A percentile compares a stretch with the other conserved stretches of the same genome.
Evolutionary conservation across 306 rosid genomes (phyloP).

Genomic region (Quercus parvula): DNA sequence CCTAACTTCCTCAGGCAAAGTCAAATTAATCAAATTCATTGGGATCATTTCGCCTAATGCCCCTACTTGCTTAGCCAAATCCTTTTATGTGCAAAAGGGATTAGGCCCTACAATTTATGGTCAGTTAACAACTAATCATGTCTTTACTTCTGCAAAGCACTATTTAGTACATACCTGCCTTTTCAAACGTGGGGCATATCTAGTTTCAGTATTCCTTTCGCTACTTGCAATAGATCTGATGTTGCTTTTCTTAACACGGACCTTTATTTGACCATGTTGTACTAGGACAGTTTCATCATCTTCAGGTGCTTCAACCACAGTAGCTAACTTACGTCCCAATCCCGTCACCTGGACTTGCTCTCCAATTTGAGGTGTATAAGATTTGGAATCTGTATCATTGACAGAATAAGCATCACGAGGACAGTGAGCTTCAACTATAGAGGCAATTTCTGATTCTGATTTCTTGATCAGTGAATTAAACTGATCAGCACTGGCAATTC

Average conservation of each 20-base stretch:
- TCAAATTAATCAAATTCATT: background rate
- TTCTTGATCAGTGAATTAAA: conserved; percentile 59
- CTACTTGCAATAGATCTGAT: conserved; percentile 47
- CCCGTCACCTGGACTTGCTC: conserved; percentile 67
- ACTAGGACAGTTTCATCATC: conserved; percentile 67
- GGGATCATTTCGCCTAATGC: background rate
- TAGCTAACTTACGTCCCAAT: conserved; percentile 74
- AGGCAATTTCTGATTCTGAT: conserved; percentile 69
- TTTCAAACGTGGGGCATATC: conserved; percentile 36
- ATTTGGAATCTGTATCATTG: conserved; percentile 31
- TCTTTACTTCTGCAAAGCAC: background rate
- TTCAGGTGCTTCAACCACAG: conserved; percentile 61
- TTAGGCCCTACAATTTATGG: conserved; percentile 1
- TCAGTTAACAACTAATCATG: conserved; percentile 7
- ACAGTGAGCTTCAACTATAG: conserved; percentile 56
- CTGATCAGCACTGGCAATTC: conserved; percentile 42
- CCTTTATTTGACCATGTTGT: conserved; percentile 83
- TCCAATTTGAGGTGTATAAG: conserved; percentile 65
- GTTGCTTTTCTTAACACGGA: conserved; percentile 72
- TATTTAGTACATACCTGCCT: conserved; percentile 51
- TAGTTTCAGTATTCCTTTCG: conserved; percentile 34
- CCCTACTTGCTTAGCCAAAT: background rate
- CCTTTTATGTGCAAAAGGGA: background rate
- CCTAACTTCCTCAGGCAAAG: background rate
- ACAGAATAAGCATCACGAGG: conserved; percentile 32